phyloP scores from a whole-genome alignment of 129 eudicot genomes.

The Tanacetum coccineum region DNA sequence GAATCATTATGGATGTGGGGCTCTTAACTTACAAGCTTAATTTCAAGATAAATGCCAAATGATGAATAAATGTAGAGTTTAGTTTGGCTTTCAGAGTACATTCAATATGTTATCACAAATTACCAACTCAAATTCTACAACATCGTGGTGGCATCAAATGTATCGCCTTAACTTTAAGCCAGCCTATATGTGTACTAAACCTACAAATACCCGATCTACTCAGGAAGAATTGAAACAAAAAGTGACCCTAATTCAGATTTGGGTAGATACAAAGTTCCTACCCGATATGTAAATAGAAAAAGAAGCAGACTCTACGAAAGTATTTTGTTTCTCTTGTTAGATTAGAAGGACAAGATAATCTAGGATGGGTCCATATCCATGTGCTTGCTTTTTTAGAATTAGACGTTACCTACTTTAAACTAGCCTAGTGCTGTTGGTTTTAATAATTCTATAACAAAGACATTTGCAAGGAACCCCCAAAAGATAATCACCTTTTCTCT shows the following conservation, averaged over 20 bases:
- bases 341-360: constrained; percentile 32
- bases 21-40: constrained; percentile 16
- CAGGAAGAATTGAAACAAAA: background rate
- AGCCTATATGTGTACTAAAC: too few relatives aligned
- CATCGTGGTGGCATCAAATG: constrained; percentile 1
- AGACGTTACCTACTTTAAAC: constrained; percentile 19
- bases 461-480: background rate
- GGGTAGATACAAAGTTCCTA: too few relatives aligned
- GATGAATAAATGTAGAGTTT: constrained; percentile 7
- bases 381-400: constrained; percentile 27
- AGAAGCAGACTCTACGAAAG: constrained; percentile 19
- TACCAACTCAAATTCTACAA: background rate
- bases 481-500: constrained; percentile 14
- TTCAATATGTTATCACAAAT: background rate
- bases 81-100: background rate
- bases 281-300: constrained; percentile 6
- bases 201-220: too few relatives aligned
- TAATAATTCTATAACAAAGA: constrained; percentile 20
- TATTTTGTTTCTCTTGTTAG: constrained; percentile 19
- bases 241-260: background rate
- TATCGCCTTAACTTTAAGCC: background rate
- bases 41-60: constrained; percentile 15
- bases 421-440: constrained; percentile 17
- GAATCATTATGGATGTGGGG: constrained; percentile 29
- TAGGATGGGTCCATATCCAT: constrained; percentile 29